phyloP scores from a whole-genome alignment of 2,329 filamentous ascomycete genomes.

The Bipolaris bicolor region DNA sequence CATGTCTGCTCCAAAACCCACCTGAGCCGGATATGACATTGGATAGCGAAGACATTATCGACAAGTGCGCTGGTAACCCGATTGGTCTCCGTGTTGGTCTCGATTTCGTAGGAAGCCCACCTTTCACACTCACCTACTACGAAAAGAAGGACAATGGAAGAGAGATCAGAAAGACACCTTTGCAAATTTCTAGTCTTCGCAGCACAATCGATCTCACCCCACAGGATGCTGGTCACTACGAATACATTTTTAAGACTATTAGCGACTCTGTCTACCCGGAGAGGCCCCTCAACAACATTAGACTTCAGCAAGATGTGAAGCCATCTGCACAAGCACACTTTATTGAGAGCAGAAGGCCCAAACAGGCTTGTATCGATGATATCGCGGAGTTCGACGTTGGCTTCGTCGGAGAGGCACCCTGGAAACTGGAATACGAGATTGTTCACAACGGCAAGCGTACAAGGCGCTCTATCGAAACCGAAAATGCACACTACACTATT shows the following conservation, averaged over 20 bases:
- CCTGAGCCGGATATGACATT: conserved; percentile 81
- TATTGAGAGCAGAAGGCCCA: conserved; percentile 62
- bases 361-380: conserved; percentile 82
- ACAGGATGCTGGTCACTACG: conserved; percentile 79
- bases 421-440: conserved; percentile 89
- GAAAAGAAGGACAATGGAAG: conserved; percentile 65
- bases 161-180: conserved; percentile 59
- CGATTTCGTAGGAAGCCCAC: conserved; percentile 89
- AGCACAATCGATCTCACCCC: conserved; percentile 87
- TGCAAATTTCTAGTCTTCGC: conserved; percentile 68
- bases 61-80: conserved; percentile 93
- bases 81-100: conserved; percentile 88
- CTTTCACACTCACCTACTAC: conserved; percentile 83
- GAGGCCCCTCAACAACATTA: conserved; percentile 58
- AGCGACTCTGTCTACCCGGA: conserved; percentile 81
- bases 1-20: conserved; percentile 90
- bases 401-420: conserved; percentile 83
- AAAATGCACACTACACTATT: conserved; percentile 69
- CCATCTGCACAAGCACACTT: conserved; percentile 82
- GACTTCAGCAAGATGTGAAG: conserved; percentile 88
- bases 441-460: conserved; percentile 86
- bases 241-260: conserved; percentile 82
- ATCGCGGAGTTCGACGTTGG: conserved; percentile 74
- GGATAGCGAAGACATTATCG: conserved; percentile 79
- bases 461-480: conserved; percentile 70